A percentile compares a stretch with the other conserved stretches of the same genome.
Evolutionary conservation across 495 filamentous ascomycete species (phyloP).

Genomic region (Penicillium herquei): DNA sequence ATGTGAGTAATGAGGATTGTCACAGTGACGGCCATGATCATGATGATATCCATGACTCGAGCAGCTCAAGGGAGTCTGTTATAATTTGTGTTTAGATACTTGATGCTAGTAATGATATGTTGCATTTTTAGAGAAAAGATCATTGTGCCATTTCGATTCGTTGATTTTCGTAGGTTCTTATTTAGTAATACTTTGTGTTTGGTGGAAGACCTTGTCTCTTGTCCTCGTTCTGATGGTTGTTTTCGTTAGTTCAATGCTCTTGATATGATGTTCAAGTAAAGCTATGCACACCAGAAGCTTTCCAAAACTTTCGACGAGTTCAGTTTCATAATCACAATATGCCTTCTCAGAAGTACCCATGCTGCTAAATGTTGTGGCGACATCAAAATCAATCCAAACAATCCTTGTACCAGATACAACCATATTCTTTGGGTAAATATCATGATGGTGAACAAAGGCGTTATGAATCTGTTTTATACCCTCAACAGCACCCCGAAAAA

Average conservation of each 20-base stretch:
- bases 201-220: slow-evolving; percentile 24
- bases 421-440: slow-evolving; percentile 26
- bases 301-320: slow-evolving; percentile 10
- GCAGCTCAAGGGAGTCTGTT: slow-evolving; percentile 6
- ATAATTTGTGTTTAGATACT: slow-evolving; percentile 9
- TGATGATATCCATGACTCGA: slow-evolving; percentile 3
- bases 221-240: slow-evolving; percentile 16
- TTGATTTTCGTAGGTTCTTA: no score
- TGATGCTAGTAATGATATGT: not conserved
- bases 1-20: slow-evolving; percentile 12
- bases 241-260: not conserved
- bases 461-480: slow-evolving; percentile 14
- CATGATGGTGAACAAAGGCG: slow-evolving; percentile 19
- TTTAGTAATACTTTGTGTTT: slow-evolving; percentile 23
- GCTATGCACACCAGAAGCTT: slow-evolving; percentile 5
- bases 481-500: slow-evolving; percentile 16
- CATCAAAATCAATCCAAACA: slow-evolving; percentile 30
- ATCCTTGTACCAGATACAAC: slow-evolving; percentile 17
- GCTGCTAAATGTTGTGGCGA: slow-evolving; percentile 20
- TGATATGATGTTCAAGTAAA: slow-evolving; percentile 3
- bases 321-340: slow-evolving; percentile 18
- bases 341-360: slow-evolving; percentile 6
- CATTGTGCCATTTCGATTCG: no score
- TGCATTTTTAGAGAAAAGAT: not conserved
- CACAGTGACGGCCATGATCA: slow-evolving; percentile 2